A percentile compares a stretch with the other conserved stretches of the same genome.
phyloP scores from a whole-genome alignment of 352 stramenopile genomes.

The Plasmopara halstedii region DNA sequence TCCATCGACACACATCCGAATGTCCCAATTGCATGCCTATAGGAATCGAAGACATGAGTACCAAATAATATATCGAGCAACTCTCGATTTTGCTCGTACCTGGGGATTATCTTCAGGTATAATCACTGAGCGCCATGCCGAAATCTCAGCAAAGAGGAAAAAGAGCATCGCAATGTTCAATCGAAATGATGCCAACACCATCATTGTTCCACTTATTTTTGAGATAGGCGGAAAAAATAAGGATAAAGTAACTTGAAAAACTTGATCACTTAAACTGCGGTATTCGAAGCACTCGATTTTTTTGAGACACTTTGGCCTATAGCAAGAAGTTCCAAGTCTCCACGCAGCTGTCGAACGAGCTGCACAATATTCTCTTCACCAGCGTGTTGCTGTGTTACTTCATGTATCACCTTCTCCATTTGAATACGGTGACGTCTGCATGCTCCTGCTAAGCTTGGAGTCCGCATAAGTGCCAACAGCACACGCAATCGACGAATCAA shows the following conservation, averaged over 20 bases:
- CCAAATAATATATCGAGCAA: neutral
- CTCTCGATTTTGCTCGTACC: slow-evolving; percentile 12
- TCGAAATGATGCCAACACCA: neutral
- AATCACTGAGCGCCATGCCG: neutral
- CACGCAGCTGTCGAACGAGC: slow-evolving; percentile 43
- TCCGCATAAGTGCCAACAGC: slow-evolving; percentile 45
- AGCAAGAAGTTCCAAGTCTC: slow-evolving; percentile 50
- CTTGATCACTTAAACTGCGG: slow-evolving; percentile 14
- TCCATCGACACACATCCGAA: slow-evolving; percentile 53
- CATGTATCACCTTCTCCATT: slow-evolving; percentile 15
- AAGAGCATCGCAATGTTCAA: neutral
- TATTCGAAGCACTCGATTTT: neutral
- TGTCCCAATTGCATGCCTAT: slow-evolving; percentile 51
- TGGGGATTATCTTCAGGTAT: slow-evolving; percentile 28
- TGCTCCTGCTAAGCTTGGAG: slow-evolving; percentile 22
- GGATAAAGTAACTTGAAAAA: slow-evolving; percentile 12
- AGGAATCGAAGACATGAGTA: neutral
- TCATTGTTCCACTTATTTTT: neutral
- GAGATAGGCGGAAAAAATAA: slow-evolving; percentile 2
- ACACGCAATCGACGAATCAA: slow-evolving; percentile 22
- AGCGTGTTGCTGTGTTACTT: slow-evolving; percentile 18
- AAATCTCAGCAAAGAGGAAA: neutral
- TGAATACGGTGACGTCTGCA: slow-evolving; percentile 33
- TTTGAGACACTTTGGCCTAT: slow-evolving; percentile 20
- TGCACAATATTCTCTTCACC: slow-evolving; percentile 29